Percentiles rank a stretch among this genome's conserved stretches.
These are phyloP conservation scores for Flaveria sonorensis DNA, from an alignment of 129 eudicot genomes.

Conservation along the genomic window DNA sequence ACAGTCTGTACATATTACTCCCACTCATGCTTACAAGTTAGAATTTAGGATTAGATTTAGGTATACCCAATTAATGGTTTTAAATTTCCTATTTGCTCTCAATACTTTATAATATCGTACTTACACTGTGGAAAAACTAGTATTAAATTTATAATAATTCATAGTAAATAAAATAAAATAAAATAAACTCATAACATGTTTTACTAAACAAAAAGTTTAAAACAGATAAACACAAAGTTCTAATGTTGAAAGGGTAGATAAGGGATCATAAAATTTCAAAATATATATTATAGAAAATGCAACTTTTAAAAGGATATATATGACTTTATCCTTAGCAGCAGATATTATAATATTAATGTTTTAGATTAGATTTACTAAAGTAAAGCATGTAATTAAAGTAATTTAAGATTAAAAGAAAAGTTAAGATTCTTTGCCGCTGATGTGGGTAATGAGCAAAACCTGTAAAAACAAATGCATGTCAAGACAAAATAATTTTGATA, in stretches of 20 bases:
- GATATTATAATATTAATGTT: background rate
- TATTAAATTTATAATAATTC: too few species aligned
- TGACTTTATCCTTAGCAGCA: background rate
- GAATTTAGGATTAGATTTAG: background rate
- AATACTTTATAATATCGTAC: too few species aligned
- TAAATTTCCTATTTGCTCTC: background rate
- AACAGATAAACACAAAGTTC: too few species aligned
- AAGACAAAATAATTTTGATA: conserved; percentile 9
- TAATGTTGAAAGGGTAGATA: background rate
- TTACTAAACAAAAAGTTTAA: too few species aligned
- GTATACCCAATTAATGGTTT: background rate
- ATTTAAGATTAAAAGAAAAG: background rate
- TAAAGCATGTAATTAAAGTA: background rate
- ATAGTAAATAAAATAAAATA: too few species aligned
- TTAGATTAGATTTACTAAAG: background rate
- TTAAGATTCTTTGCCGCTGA: conserved; percentile 22
- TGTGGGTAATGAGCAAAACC: conserved; percentile 27
- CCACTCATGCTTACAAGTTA: background rate
- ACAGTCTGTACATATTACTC: background rate
- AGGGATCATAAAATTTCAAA: background rate
- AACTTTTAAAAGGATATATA: background rate
- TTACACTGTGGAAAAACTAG: too few species aligned
- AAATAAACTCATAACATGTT: too few species aligned
- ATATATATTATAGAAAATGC: background rate
- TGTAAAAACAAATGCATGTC: conserved; percentile 23